Percentiles rank a stretch among this genome's conserved stretches.
These are phyloP conservation scores for Grosmannia serpens DNA, from an alignment of 2,329 filamentous ascomycete species.

Conservation along the genomic window DNA sequence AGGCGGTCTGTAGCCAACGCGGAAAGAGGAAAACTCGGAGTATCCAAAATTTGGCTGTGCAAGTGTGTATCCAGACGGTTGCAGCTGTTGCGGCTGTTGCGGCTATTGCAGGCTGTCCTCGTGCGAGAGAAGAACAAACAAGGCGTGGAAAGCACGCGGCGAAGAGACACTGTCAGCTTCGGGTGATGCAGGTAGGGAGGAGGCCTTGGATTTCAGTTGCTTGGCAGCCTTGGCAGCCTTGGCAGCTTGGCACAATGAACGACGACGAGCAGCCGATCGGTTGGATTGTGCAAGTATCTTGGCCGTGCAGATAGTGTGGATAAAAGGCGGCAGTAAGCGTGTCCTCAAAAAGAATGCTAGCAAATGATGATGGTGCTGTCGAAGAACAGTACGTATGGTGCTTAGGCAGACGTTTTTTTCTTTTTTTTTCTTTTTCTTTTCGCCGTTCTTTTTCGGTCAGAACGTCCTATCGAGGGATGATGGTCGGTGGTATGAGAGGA, in stretches of 20 bases:
- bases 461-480: constrained; percentile 16
- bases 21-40: not conserved
- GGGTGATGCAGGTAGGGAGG: not conserved
- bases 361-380: not conserved
- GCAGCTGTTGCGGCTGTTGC: not conserved
- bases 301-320: not conserved
- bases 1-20: no score
- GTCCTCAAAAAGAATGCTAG: not conserved
- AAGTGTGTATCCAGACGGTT: not conserved
- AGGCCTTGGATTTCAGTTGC: not conserved
- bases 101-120: not conserved
- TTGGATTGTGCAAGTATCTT: not conserved
- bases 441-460: not conserved
- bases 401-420: not conserved
- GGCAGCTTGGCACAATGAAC: constrained; percentile 2
- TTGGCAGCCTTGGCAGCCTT: constrained; percentile 3
- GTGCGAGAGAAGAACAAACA: not conserved
- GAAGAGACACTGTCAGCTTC: not conserved
- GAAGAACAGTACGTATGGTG: not conserved
- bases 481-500: constrained; percentile 13
- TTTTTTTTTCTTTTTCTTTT: not conserved
- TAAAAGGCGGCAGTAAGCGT: not conserved
- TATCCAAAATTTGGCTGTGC: not conserved
- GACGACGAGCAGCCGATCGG: not conserved
- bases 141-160: not conserved